phyloP scores from a whole-genome alignment of 768 basidiomycete species.

The Phaeotremella skinneri region DNA sequence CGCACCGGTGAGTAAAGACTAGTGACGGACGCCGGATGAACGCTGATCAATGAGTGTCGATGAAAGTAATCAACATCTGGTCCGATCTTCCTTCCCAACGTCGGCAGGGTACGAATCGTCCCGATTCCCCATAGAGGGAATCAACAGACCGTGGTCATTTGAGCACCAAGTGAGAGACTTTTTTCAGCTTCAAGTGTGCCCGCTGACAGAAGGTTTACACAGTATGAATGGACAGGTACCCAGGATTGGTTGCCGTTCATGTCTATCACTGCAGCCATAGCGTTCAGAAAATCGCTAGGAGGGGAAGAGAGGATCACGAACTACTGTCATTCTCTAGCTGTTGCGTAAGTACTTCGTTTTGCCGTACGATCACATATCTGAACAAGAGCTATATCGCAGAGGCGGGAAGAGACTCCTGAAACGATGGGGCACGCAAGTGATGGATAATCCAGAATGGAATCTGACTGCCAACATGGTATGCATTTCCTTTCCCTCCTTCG shows the following conservation, averaged over 20 bases:
- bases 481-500: not conserved
- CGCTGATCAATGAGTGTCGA: not conserved
- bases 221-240: constrained; percentile 48
- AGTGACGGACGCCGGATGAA: not conserved
- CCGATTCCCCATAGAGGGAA: constrained; percentile 30
- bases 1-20: constrained; percentile 57
- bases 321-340: constrained; percentile 69
- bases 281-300: constrained; percentile 70
- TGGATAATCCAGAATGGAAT: constrained; percentile 61
- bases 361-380: not conserved
- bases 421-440: constrained; percentile 61
- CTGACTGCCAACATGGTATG: constrained; percentile 70
- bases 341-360: constrained; percentile 49
- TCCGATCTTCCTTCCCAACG: constrained; percentile 41
- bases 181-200: not conserved
- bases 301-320: constrained; percentile 69
- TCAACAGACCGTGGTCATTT: constrained; percentile 28
- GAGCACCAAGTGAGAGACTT: constrained; percentile 28
- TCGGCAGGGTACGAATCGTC: constrained; percentile 41
- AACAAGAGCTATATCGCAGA: constrained; percentile 11
- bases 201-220: not conserved
- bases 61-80: constrained; percentile 40
- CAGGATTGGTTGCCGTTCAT: constrained; percentile 43
- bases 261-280: constrained; percentile 58
- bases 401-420: constrained; percentile 65